phyloP scores from a whole-genome alignment of 805 yeast species.

The Millerozyma miso region DNA sequence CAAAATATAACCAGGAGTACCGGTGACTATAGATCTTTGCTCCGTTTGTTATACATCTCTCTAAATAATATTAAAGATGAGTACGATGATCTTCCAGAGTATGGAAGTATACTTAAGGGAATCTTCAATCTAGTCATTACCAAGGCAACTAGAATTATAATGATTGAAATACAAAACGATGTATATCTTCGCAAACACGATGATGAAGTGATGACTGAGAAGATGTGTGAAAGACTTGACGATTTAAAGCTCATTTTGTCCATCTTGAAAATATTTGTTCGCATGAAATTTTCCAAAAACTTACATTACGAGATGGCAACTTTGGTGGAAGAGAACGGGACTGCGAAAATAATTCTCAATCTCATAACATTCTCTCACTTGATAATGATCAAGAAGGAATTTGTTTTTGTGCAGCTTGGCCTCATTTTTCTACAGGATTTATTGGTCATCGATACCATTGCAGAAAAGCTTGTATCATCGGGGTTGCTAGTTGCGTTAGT shows the following conservation, averaged over 20 bases:
- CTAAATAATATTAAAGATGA: constrained; percentile 42
- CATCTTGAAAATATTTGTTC: constrained; percentile 55
- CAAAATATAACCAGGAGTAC: constrained; percentile 35
- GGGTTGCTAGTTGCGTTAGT: constrained; percentile 65
- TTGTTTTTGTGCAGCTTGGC: constrained; percentile 67
- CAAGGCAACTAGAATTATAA: constrained; percentile 57
- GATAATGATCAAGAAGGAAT: constrained; percentile 56
- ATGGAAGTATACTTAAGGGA: constrained; percentile 49
- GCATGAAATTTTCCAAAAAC: constrained; percentile 43
- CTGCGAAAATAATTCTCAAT: constrained; percentile 58
- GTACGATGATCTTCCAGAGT: constrained; percentile 36
- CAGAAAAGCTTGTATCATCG: constrained; percentile 57
- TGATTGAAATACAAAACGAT: constrained; percentile 56
- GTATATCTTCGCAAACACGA: constrained; percentile 39
- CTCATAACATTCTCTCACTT: constrained; percentile 66
- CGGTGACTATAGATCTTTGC: constrained; percentile 53
- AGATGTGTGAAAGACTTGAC: constrained; percentile 51
- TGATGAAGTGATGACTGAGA: constrained; percentile 26
- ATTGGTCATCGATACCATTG: constrained; percentile 55
- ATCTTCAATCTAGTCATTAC: constrained; percentile 63
- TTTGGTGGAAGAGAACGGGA: constrained; percentile 52
- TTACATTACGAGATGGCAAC: constrained; percentile 49
- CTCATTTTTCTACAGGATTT: constrained; percentile 67
- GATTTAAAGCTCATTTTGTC: constrained; percentile 63
- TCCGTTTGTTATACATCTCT: constrained; percentile 52